Evolutionary conservation across 495 filamentous ascomycete genomes (phyloP), one percentile per base, ranked within the genome.

Genomic region (Aspergillus conjunctus): DNA sequence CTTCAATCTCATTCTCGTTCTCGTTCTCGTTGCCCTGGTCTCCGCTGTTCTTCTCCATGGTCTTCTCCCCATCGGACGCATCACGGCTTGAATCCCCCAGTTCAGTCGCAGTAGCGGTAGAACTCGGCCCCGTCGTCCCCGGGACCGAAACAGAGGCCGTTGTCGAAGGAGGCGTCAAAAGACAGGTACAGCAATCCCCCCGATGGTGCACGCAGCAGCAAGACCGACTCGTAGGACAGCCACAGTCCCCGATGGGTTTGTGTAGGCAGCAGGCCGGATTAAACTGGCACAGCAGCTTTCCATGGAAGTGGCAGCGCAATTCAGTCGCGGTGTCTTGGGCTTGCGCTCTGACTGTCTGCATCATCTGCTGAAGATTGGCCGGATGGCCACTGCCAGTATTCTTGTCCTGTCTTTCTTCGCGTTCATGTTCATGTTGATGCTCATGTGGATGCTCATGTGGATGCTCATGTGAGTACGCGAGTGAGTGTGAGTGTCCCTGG

Each of bases 181-280:
- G 49, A 15, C 66, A 68, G 20, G 46, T 11, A 22, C 66, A 68
- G 37, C 66, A 68, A 54, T 68, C 66, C 6, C 66, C 66, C 11
- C 41, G n/a, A 26, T 68, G 63, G 37, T 69, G 67, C 11, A 59
- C 14, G 50, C 64, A 69, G 46, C 67, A 69, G 53, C 67, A 69
- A 2, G 67, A 62, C 18, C 32, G 31, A 8, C 33, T 57, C 45
- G 58, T 53, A 17, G 63, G 53, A 46, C 67, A 69, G 5, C 39
- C 41, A 21, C 61, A 66, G 14, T 31, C 32, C n/a, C 20, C 8
- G 2, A 37, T 1, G 21, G 48, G 51, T 17, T 37, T 48, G 51
- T 69, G 67, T 15, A 69, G 61, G 34, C 67, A 69, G 52, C 67
- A 66, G 2, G 31, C 6, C 1, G 17, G 49, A 11, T 66, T 52